Evolutionary conservation across 106 monocot genomes (phyloP), one percentile per base, ranked within the genome.

Genomic region (Allium cepa): DNA sequence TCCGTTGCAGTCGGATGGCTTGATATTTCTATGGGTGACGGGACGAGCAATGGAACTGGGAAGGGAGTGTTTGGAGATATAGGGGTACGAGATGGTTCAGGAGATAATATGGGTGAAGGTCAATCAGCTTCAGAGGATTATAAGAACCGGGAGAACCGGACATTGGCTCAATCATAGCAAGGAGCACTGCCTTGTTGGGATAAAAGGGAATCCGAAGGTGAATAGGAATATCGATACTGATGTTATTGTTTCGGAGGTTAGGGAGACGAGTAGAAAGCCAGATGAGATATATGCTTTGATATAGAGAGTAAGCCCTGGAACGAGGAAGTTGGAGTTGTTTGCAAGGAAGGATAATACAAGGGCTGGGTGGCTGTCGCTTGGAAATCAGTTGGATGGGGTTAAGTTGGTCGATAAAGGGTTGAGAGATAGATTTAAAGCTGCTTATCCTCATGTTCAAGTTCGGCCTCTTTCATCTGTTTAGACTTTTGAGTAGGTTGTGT

Each of bases 11-110:
- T 93, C 99, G 50, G 99, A 99, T 82, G 99, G 99, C 17, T 69
- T 99, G 60, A 99, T 99, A 71, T 99, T 99, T 74, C 87, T 99
- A 22, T 99, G 93, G 99, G 99, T 99, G 62, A 99, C 99, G 63
- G 93, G 99, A 8, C 93, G 99, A 68, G 99, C 99, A 59, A 93
- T 99, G 99, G 99, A 99, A 75, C 99, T 99, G 56, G 99, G 99
- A 10, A 87, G 99, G 50, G 99, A 99, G 6, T 99, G 99, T 69
- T 77, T 99, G 73, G 97, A 99, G 72, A 77, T 81, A 12, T 99
- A 92, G 97, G 97, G 92, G 47, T 99, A 99, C 84, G 81, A 90
- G 69, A 86, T 92, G 57, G 87, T 99, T 65, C 92, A 99, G 74
- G 97, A 99, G 71, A 84, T 99, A 62, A 99, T 99, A 56, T 99